Base-by-base conservation (phyloP, 2,329 filamentous ascomycete species). In the Calonectria pauciramosa region DNA sequence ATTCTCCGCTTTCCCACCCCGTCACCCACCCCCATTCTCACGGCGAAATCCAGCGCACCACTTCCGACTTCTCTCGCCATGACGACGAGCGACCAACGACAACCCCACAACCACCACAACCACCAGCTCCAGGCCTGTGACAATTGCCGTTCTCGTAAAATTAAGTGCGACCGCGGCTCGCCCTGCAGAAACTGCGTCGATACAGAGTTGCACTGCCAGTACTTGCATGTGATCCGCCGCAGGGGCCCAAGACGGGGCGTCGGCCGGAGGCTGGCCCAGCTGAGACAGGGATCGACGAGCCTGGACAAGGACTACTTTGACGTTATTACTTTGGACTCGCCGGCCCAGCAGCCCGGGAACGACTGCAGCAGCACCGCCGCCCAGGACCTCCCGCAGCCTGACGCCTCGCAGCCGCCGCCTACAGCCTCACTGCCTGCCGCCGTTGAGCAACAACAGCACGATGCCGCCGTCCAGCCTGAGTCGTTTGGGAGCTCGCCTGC, bases 81-180 rank as follows among this genome's bases (percentile, higher is more conserved):
- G 77, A 36, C 77, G 20, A 69, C 77, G 13, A 69, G 54, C 51
- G 74, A 59, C 75, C 51, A 75, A 59, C 75, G 56, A 41, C 74
- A 73, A 44, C 71, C 77, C 14, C 51, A 71, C 38, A 81, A 56
- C 51, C 34, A 47, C n/a, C 20, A 23, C 44, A 20, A 71, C 34
- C 81, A 56, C 51, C 34, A 38, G 34, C 23, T 66, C 34, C 81
- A 82, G 60, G 81, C 81, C 9, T 83, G 81, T 73, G 81, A 83
- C 59, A 83, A 80, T 70, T 83, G 81, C 51, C 81, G 81, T 51
- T 83, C 80, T 59, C 79, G 83, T 68, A 84, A 84, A 70, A 81
- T 83, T 66, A 84, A 83, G 69, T 84, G 83, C 67, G 82, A 84
- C 70, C 82, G 83, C 16, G 80, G 78, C 3, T 56, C 78, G 32